Conservation (phyloP, 495 filamentous ascomycete genomes). For the Filosporella fistucella region DNA sequence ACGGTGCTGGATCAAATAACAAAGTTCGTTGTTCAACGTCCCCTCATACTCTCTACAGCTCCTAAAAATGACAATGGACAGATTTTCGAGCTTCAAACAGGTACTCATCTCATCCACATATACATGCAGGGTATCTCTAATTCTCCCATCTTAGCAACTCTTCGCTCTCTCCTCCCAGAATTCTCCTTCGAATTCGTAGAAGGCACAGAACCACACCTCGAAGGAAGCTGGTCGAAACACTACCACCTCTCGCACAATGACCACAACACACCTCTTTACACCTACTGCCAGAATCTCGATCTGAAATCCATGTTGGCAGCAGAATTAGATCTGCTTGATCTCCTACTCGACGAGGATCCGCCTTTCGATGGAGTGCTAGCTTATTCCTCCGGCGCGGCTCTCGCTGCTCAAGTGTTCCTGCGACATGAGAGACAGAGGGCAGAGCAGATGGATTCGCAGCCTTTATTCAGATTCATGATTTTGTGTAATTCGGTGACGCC, state of each 20-base stretch:
- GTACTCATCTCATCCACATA: not conserved
- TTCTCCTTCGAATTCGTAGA: not conserved
- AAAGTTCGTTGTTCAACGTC: not conserved
- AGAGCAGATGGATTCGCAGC: not conserved
- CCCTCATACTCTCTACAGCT: too few relatives aligned
- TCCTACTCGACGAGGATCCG: conserved; percentile 16
- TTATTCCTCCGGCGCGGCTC: conserved; percentile 5
- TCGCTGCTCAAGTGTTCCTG: not conserved
- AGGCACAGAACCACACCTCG: not conserved
- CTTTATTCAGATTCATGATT: not conserved
- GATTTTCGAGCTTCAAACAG: not conserved
- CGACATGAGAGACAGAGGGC: not conserved
- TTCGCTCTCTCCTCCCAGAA: not conserved
- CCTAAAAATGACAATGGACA: not conserved
- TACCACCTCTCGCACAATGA: not conserved
- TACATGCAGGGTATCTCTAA: not conserved
- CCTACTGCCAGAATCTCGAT: not conserved
- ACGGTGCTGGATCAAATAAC: not conserved
- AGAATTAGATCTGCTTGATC: not conserved
- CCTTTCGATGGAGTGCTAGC: conserved; percentile 14
- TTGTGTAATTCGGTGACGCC: not conserved
- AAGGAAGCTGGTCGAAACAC: not conserved
- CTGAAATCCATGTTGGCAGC: not conserved
- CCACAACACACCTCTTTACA: not conserved
- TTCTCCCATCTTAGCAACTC: not conserved